Evolutionary conservation across 1,139 yeast genomes (phyloP), one percentile per base, ranked within the genome.

Genomic region (Geotrichum phurueaensis): DNA sequence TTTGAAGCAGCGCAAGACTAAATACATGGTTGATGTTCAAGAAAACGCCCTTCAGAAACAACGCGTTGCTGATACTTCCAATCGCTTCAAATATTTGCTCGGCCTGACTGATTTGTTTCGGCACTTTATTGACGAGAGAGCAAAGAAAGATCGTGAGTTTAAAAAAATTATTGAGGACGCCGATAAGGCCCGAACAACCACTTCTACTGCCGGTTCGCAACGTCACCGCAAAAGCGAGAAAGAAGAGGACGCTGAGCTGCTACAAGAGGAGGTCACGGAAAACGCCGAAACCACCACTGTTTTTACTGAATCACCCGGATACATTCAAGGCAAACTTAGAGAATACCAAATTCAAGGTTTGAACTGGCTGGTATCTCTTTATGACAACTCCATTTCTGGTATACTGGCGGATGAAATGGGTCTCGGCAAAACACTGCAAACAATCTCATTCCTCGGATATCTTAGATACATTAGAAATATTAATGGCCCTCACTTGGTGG

Each of bases 351-450:
- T 92, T 63, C 96, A 89, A 71, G 98, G 98, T 62, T 79, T 92
- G 67, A 92, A 92, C 75, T 91, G 98, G 98, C 77, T 91, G 71
- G 84, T 91, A n/a, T 83, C 91, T 0, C 76, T 92, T 60, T 85
- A 87, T 69, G 92, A 88, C 67, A 89, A 91, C 74, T 84, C 86
- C 67, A 79, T 91, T 60, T 86, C 95, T 1, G 98, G 98, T 53
- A 92, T 94, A 59, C 79, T 94, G 61, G 99, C 99, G 6, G 99
- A 94, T 74, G 99, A 94, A 75, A 94, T 94, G 99, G 99, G 99
- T 1, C 80, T 94, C 61, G 99, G 99, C 64, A 94, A 94, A 71
- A 94, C 99, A 1, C 36, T 62, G 25, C 64, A 62, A 54, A 62
- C 64, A 2, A 62, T 62, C 53, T 62, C 64, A 13, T 92, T 94